Conservation (phyloP, 345 rosid species). For the Noccaea bulbosa region DNA sequence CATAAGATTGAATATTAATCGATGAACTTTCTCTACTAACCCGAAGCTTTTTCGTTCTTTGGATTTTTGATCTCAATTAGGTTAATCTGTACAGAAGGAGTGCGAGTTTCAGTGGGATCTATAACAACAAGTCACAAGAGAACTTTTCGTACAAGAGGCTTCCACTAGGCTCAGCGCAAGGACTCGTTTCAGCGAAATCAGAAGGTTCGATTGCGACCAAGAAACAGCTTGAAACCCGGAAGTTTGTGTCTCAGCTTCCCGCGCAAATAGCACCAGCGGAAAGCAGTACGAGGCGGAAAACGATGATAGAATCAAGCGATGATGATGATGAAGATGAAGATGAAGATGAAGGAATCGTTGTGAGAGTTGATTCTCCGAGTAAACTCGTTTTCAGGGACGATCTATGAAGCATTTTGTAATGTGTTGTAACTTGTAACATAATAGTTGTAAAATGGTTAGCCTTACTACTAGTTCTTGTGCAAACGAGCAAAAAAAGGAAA, state of each 20-base stretch:
- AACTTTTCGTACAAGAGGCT: constrained; percentile 49
- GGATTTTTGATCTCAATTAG: constrained; percentile 40
- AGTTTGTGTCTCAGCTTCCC: constrained; percentile 20
- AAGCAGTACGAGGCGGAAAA: constrained; percentile 17
- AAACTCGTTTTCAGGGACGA: constrained; percentile 56
- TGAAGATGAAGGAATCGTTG: constrained; percentile 59
- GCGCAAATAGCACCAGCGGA: constrained; percentile 9
- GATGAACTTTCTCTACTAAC: constrained; percentile 12
- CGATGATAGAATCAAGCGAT: constrained; percentile 56
- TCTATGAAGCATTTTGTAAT: neutral
- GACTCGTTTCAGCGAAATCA: constrained; percentile 53
- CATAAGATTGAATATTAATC: neutral
- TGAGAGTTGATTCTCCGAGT: constrained; percentile 85
- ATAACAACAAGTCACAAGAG: constrained; percentile 47
- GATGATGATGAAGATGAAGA: constrained; percentile 56
- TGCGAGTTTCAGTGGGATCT: constrained; percentile 47
- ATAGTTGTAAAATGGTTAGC: neutral
- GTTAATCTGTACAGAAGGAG: constrained; percentile 51
- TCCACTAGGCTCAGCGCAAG: constrained; percentile 41
- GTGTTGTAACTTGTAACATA: constrained; percentile 12
- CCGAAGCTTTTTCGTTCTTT: neutral
- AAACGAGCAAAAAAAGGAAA: neutral
- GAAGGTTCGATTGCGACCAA: constrained; percentile 55
- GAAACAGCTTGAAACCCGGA: constrained; percentile 42
- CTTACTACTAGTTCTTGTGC: neutral